These are phyloP conservation scores for Guadua angustifolia DNA, from an alignment of 176 grass and related monocot genomes.

Conservation along the genomic window DNA sequence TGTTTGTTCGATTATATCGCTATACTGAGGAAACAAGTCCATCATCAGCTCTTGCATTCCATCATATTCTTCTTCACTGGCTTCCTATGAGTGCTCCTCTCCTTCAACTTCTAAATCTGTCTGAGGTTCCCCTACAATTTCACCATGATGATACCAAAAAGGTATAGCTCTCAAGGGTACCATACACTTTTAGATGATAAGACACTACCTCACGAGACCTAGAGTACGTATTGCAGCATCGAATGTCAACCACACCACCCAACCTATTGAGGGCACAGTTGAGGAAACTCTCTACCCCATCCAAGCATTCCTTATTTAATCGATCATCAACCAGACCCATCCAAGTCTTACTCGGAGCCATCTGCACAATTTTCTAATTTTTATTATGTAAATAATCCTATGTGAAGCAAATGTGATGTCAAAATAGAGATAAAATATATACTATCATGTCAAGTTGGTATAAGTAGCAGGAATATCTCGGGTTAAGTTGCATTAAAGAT, in stretches of 20 bases:
- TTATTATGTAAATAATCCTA: no score
- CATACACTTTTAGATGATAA: slow-evolving; percentile 11
- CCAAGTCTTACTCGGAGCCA: slow-evolving; percentile 13
- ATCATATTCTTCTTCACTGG: background rate
- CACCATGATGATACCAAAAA: slow-evolving; percentile 34
- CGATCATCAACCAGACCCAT: slow-evolving; percentile 9
- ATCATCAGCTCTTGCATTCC: background rate
- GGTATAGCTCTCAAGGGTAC: slow-evolving; percentile 13
- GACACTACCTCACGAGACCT: no score
- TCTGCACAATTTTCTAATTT: background rate
- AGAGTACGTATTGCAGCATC: no score
- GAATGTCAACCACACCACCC: no score
- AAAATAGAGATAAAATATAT: no score
- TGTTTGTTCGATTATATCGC: no score
- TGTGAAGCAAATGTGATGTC: no score
- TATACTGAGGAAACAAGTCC: slow-evolving; percentile 9
- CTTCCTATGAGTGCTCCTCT: background rate
- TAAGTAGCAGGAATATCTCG: no score
- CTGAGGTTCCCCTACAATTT: slow-evolving; percentile 7
- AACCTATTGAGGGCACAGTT: no score
- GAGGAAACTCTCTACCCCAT: background rate
- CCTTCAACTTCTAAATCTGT: background rate
- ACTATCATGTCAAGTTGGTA: no score
- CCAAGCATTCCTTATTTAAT: background rate
- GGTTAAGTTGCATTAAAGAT: no score